Evolutionary conservation across 2,329 filamentous ascomycete species (phyloP).

Genomic region (Cytospora mali): DNA sequence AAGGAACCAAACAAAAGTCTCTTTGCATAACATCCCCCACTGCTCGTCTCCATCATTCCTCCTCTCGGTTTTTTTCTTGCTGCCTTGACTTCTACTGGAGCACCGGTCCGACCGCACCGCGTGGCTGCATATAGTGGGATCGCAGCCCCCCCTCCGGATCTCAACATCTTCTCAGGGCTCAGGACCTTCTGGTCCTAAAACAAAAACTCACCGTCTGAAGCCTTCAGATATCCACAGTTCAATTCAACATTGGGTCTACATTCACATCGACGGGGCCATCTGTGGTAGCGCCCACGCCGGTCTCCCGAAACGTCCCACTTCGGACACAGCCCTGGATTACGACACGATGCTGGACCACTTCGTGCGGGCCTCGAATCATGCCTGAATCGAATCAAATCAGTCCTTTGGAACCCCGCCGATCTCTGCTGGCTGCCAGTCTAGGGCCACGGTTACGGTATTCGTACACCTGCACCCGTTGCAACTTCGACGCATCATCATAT

Average conservation of each 20-base stretch:
- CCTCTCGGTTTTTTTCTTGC: background rate
- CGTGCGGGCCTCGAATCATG: constrained; percentile 1
- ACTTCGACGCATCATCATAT: background rate
- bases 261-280: background rate
- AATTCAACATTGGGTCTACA: background rate
- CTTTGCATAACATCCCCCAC: background rate
- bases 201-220: background rate
- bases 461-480: background rate
- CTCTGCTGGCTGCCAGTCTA: background rate
- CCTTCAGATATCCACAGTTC: background rate
- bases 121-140: background rate
- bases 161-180: background rate
- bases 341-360: constrained; percentile 1
- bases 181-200: background rate
- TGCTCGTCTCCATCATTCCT: background rate
- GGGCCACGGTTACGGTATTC: background rate
- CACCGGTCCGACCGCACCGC: background rate
- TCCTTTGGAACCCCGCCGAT: constrained; percentile 1
- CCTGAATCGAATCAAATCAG: background rate
- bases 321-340: background rate
- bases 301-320: constrained; percentile 1
- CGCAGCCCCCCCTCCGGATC: background rate
- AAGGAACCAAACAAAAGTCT: too few relatives aligned
- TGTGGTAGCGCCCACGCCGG: background rate
- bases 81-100: background rate